Percentiles rank a stretch among this genome's conserved stretches.
phyloP scores from a whole-genome alignment of 2,329 filamentous ascomycete genomes.

The Parastagonospora nodorum region DNA sequence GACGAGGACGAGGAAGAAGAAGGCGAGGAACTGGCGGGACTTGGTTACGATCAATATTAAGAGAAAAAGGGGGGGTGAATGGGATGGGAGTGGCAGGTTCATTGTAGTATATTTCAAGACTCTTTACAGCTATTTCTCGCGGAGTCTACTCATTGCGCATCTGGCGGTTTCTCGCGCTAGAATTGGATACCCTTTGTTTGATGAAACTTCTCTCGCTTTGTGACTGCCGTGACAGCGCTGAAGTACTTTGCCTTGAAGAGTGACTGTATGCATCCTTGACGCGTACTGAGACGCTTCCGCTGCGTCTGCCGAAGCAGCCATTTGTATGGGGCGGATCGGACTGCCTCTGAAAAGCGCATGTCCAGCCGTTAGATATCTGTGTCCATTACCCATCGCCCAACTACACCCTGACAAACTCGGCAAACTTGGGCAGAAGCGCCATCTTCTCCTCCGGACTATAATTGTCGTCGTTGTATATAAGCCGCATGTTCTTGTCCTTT shows the following conservation, averaged over 20 bases:
- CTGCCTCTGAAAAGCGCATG: background rate
- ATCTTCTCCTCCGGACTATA: conserved; percentile 89
- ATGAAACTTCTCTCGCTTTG: no score
- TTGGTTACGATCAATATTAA: conserved; percentile 20
- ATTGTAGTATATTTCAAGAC: background rate
- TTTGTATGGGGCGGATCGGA: no score
- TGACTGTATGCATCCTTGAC: no score
- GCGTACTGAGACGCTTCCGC: no score
- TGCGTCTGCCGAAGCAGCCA: no score
- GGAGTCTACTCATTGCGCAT: no score
- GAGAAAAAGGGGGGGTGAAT: background rate
- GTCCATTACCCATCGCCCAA: background rate
- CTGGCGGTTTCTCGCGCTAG: no score
- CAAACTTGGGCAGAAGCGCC: conserved; percentile 77
- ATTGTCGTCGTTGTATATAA: conserved; percentile 82
- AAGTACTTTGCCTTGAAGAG: no score
- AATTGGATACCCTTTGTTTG: no score
- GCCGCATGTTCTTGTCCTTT: conserved; percentile 65
- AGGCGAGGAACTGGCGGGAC: conserved; percentile 35
- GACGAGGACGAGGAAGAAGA: conserved; percentile 46
- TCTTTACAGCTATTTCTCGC: background rate
- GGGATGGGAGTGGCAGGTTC: no score
- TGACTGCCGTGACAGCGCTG: no score
- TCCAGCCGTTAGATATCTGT: no score
- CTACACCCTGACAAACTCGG: conserved; percentile 42